These are phyloP conservation scores for Xylogone sp. DNA, from an alignment of 2,329 filamentous ascomycete genomes.

Conservation along the genomic window DNA sequence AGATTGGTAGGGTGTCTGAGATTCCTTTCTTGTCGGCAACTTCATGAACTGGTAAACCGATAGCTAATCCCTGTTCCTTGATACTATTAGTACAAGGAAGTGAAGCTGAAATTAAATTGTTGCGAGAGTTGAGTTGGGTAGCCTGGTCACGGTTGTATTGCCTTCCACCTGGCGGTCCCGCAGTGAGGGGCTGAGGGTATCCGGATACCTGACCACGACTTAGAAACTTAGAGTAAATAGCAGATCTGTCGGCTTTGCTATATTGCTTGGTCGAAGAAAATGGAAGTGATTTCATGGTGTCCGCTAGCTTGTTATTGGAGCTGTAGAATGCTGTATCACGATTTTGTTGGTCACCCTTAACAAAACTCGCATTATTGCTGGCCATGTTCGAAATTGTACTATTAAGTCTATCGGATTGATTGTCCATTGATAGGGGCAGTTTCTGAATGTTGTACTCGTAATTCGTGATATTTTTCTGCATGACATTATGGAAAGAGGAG, in stretches of 20 bases:
- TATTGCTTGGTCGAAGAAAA: not conserved
- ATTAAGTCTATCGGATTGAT: not conserved
- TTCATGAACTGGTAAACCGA: not conserved
- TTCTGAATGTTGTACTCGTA: not conserved
- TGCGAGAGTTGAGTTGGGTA: not conserved
- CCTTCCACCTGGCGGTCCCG: constrained; percentile 29
- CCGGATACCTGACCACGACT: constrained; percentile 22
- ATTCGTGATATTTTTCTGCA: not conserved
- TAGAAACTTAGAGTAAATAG: constrained; percentile 43
- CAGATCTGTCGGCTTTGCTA: constrained; percentile 41
- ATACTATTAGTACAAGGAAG: not conserved
- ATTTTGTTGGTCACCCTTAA: not conserved
- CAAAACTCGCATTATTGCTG: not conserved
- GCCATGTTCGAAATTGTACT: not conserved
- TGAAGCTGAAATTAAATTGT: not conserved
- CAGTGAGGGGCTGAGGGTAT: constrained; percentile 29
- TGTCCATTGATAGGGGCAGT: not conserved
- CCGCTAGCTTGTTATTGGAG: not conserved
- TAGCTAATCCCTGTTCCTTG: not conserved
- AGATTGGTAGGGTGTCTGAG: constrained; percentile 21
- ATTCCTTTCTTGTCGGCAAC: constrained; percentile 3
- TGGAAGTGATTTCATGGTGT: not conserved
- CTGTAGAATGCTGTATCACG: not conserved
- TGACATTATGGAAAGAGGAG: not conserved
- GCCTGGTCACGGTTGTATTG: constrained; percentile 8